Evolutionary conservation across 2,329 filamentous ascomycete genomes (phyloP).

Genomic region (Aspergillus unguis): DNA sequence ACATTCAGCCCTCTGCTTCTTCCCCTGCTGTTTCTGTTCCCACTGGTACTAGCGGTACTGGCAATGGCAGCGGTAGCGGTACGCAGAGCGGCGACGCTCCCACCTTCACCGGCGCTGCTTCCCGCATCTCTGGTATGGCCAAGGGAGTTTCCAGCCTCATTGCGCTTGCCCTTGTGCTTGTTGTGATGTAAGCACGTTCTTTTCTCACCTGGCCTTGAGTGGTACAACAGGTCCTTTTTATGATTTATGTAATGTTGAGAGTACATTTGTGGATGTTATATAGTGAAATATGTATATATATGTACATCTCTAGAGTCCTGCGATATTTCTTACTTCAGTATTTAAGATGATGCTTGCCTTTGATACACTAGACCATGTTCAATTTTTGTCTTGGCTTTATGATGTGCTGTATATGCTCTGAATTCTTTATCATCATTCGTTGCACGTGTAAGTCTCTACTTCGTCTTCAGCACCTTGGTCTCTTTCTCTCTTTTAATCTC

Average conservation of each 20-base stretch:
- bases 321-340: background rate
- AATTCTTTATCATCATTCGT: too few species aligned
- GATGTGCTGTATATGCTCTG: too few species aligned
- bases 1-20: slow-evolving; percentile 12
- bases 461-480: too few species aligned
- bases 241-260: slow-evolving; percentile 1
- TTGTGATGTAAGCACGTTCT: slow-evolving; percentile 13
- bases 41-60: background rate
- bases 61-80: slow-evolving; percentile 12
- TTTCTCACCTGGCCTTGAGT: background rate
- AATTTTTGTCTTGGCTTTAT: too few species aligned
- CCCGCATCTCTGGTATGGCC: slow-evolving; percentile 10
- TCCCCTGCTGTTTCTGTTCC: background rate
- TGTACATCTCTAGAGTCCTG: background rate
- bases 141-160: slow-evolving; percentile 11
- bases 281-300: background rate
- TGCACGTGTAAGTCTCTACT: too few species aligned
- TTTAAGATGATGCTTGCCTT: background rate
- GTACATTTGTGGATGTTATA: background rate
- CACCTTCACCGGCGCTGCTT: slow-evolving; percentile 21
- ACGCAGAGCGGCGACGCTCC: slow-evolving; percentile 18
- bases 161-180: slow-evolving; percentile 12
- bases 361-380: too few species aligned
- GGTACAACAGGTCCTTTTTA: background rate
- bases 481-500: background rate